Evolutionary conservation across 2,329 filamentous ascomycete species (phyloP).

Genomic region (Fusarium falciforme): DNA sequence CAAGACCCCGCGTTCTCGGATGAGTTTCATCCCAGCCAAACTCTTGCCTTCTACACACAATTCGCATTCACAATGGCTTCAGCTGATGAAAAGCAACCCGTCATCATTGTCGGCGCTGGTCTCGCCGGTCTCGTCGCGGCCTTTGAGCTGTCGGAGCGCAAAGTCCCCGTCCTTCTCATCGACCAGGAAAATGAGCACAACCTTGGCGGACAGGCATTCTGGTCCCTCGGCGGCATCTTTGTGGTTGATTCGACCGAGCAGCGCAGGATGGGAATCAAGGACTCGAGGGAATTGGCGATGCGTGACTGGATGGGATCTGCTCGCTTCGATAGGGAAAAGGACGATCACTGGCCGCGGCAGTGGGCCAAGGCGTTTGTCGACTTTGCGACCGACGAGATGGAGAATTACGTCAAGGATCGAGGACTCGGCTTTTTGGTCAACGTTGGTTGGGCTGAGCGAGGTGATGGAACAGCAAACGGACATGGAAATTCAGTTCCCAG

Average conservation of each 20-base stretch:
- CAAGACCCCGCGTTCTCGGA: constrained; percentile 26
- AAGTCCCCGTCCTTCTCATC: constrained; percentile 62
- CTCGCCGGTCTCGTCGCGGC: constrained; percentile 70
- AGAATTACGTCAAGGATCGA: constrained; percentile 64
- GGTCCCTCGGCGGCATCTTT: constrained; percentile 72
- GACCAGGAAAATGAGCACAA: constrained; percentile 69
- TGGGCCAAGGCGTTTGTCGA: constrained; percentile 75
- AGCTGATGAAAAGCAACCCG: constrained; percentile 47
- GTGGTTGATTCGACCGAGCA: constrained; percentile 68
- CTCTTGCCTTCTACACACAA: background rate
- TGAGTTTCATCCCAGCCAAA: constrained; percentile 1
- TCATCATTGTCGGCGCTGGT: constrained; percentile 68
- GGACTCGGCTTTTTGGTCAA: constrained; percentile 65
- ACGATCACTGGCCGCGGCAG: constrained; percentile 68
- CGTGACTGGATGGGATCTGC: constrained; percentile 70
- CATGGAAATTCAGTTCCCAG: constrained; percentile 72
- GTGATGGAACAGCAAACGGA: constrained; percentile 64
- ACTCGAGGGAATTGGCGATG: constrained; percentile 67
- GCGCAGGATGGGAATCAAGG: constrained; percentile 67
- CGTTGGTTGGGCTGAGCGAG: constrained; percentile 72
- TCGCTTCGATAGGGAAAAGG: constrained; percentile 65
- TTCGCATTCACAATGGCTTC: constrained; percentile 15
- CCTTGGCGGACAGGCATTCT: constrained; percentile 72
- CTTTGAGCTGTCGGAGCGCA: constrained; percentile 64
- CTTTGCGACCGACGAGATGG: constrained; percentile 70